phyloP scores from a whole-genome alignment of 805 yeast species.

The Zygosaccharomyces siamensis region DNA sequence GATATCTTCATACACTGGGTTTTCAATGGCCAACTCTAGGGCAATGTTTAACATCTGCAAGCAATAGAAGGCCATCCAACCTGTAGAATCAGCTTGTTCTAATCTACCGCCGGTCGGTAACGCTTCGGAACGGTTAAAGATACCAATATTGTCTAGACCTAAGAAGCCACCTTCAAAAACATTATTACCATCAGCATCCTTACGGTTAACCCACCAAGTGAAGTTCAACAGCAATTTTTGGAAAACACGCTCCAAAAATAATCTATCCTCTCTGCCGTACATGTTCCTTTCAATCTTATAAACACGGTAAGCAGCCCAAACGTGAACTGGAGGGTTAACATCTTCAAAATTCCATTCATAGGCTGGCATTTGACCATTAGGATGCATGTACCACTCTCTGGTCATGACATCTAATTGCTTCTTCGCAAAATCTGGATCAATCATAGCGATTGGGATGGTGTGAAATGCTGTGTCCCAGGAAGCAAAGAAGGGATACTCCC shows the following conservation, averaged over 20 bases:
- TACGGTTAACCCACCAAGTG: constrained; percentile 97
- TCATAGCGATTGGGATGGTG: constrained; percentile 86
- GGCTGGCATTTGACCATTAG: constrained; percentile 96
- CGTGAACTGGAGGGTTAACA: constrained; percentile 97
- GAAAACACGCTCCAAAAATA: constrained; percentile 85
- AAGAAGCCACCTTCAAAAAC: constrained; percentile 92
- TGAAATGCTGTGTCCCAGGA: constrained; percentile 98
- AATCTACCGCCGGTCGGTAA: constrained; percentile 86
- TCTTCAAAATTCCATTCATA: constrained; percentile 95
- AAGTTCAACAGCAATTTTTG: constrained; percentile 84
- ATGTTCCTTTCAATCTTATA: constrained; percentile 82
- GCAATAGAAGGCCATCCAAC: constrained; percentile 95
- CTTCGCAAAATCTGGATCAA: constrained; percentile 89
- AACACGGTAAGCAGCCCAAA: constrained; percentile 88
- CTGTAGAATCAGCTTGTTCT: constrained; percentile 94
- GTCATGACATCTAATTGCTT: constrained; percentile 79
- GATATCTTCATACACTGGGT: constrained; percentile 85
- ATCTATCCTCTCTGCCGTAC: constrained; percentile 75
- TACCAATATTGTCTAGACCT: constrained; percentile 89
- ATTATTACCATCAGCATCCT: constrained; percentile 80
- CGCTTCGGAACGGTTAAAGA: constrained; percentile 89
- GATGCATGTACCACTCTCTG: constrained; percentile 97
- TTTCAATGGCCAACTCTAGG: constrained; percentile 77
- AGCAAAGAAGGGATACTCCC: constrained; percentile 95
- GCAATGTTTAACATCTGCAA: constrained; percentile 91